Percentiles rank a stretch among this genome's conserved stretches.
Conservation (phyloP, 495 filamentous ascomycete genomes). For the Pseudevernia furfuracea region DNA sequence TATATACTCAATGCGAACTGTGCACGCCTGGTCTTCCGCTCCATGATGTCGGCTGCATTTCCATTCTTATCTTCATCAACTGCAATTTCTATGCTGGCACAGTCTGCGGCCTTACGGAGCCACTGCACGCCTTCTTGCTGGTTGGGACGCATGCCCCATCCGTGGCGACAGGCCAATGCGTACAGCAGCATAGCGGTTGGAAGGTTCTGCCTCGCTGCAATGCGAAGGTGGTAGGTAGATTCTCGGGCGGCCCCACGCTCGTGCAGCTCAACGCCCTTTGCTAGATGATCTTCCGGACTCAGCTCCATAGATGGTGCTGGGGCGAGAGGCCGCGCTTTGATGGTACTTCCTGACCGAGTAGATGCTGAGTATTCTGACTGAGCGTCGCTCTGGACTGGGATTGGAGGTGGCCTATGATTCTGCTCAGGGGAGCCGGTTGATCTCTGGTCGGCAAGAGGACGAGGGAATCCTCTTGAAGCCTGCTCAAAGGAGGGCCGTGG, state of each 20-base stretch:
- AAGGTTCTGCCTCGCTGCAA: slow-evolving; percentile 76
- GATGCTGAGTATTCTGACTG: slow-evolving; percentile 48
- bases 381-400: slow-evolving; percentile 33
- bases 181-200: slow-evolving; percentile 94
- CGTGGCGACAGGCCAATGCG: slow-evolving; percentile 91
- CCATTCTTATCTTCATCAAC: slow-evolving; percentile 63
- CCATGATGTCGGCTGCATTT: slow-evolving; percentile 52
- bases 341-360: slow-evolving; percentile 58
- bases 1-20: slow-evolving; percentile 94
- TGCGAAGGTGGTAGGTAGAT: slow-evolving; percentile 89
- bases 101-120: slow-evolving; percentile 82
- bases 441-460: slow-evolving; percentile 19
- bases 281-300: slow-evolving; percentile 77
- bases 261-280: slow-evolving; percentile 80
- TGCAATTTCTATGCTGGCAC: slow-evolving; percentile 70
- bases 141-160: slow-evolving; percentile 94
- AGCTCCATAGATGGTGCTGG: slow-evolving; percentile 44
- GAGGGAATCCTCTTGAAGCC: slow-evolving; percentile 5
- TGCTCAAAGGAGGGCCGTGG: slow-evolving; percentile 25
- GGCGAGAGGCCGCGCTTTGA: slow-evolving; percentile 41
- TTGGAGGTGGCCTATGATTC: slow-evolving; percentile 31
- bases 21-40: slow-evolving; percentile 70
- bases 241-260: slow-evolving; percentile 78
- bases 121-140: slow-evolving; percentile 82
- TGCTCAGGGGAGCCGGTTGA: slow-evolving; percentile 39